Evolutionary conservation across 1,284 basidiomycete genomes (phyloP).

Genomic region (Microbotryum silenes-acaulis): DNA sequence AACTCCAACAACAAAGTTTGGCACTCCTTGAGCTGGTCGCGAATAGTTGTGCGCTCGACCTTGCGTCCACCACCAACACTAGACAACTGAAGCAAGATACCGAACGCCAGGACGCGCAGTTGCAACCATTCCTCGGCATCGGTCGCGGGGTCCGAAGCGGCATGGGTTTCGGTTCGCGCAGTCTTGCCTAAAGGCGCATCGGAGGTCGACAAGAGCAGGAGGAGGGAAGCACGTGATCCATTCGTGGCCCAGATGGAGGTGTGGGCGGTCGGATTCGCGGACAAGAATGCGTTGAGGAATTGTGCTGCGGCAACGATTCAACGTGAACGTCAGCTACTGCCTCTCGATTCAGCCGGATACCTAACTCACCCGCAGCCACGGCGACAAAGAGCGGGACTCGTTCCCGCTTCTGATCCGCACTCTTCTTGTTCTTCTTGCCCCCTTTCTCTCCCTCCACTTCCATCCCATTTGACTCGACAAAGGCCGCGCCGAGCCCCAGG

Average conservation of each 20-base stretch:
- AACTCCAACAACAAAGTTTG: constrained; percentile 13
- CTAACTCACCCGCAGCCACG: constrained; percentile 21
- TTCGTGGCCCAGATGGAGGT: constrained; percentile 2
- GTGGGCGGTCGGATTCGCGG: constrained; percentile 21
- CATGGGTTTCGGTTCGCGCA: neutral
- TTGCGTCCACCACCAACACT: constrained; percentile 17
- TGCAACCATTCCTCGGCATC: constrained; percentile 15
- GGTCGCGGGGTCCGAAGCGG: neutral
- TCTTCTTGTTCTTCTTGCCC: constrained; percentile 15
- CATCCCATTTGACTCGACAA: constrained; percentile 6
- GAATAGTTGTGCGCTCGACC: constrained; percentile 10
- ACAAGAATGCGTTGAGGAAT: constrained; percentile 26
- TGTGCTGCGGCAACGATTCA: constrained; percentile 7
- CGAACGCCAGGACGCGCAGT: constrained; percentile 31
- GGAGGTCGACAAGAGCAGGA: constrained; percentile 17
- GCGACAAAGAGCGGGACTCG: constrained; percentile 26
- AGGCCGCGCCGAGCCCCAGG: constrained; percentile 2
- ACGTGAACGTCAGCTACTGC: neutral
- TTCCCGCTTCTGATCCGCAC: constrained; percentile 12
- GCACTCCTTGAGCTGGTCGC: constrained; percentile 8
- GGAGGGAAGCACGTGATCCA: constrained; percentile 19
- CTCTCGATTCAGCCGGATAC: too few relatives aligned
- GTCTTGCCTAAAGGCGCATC: neutral
- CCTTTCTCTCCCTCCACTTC: constrained; percentile 28
- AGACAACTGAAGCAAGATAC: constrained; percentile 29